Conservation (phyloP, 768 basidiomycete species). For the Solioccasus polychromus region DNA sequence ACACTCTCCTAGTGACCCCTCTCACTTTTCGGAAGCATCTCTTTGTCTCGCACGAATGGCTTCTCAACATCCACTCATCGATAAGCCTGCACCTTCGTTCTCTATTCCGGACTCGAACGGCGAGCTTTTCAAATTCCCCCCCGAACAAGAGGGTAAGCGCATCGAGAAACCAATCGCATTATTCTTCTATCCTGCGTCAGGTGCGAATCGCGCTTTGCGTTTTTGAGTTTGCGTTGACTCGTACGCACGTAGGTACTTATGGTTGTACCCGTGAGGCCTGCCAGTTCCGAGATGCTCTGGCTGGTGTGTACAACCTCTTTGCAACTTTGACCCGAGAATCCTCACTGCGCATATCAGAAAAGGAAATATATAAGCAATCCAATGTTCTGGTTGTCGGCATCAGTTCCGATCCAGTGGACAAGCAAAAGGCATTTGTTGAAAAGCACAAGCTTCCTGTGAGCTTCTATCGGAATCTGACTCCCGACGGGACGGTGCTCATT, state of each 20-base stretch:
- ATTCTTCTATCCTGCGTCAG: constrained; percentile 78
- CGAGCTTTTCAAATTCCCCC: constrained; percentile 54
- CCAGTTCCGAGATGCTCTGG: constrained; percentile 75
- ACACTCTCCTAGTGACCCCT: neutral
- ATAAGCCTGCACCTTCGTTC: constrained; percentile 63
- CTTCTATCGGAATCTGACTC: neutral
- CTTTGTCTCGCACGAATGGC: constrained; percentile 33
- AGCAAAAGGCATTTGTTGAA: constrained; percentile 74
- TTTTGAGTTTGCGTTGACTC: neutral
- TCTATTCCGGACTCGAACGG: constrained; percentile 66
- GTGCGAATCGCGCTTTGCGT: constrained; percentile 33
- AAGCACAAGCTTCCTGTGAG: constrained; percentile 63
- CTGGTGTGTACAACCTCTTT: constrained; percentile 40
- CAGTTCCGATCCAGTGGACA: constrained; percentile 66
- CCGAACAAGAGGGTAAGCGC: constrained; percentile 44
- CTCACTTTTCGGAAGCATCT: neutral
- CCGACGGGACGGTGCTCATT: neutral
- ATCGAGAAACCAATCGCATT: constrained; percentile 54
- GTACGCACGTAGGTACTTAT: constrained; percentile 48
- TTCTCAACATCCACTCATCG: constrained; percentile 49
- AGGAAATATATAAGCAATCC: constrained; percentile 60
- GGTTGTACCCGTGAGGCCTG: constrained; percentile 85
- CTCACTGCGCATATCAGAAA: constrained; percentile 39
- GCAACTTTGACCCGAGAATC: neutral
- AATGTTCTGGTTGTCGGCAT: constrained; percentile 71